These are phyloP conservation scores for Sequoiadendron giganteum DNA, from an alignment of 75 land plant species.

Conservation along the genomic window DNA sequence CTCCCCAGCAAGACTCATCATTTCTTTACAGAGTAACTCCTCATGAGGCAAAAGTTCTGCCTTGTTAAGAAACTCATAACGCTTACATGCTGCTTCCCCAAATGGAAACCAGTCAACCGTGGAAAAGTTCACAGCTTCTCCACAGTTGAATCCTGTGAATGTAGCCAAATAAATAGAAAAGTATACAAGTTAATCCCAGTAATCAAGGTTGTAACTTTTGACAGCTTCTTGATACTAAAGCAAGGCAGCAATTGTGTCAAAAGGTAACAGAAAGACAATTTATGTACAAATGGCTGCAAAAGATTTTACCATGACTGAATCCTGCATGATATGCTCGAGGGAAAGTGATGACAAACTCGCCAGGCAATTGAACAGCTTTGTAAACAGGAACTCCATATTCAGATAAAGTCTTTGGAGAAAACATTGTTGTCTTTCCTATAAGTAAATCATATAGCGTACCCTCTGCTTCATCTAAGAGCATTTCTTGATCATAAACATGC, in stretches of 20 bases:
- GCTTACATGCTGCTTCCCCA: conserved; percentile 74
- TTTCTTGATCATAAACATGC: conserved; percentile 69
- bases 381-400: conserved; percentile 78
- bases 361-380: conserved; percentile 86
- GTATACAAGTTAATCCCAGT: not conserved
- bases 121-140: conserved; percentile 96
- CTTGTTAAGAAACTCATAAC: conserved; percentile 79
- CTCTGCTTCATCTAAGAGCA: conserved; percentile 57
- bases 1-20: conserved; percentile 39
- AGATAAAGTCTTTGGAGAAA: conserved; percentile 73
- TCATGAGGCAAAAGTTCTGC: conserved; percentile 87
- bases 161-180: not conserved
- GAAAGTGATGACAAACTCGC: conserved; percentile 85
- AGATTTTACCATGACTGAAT: conserved; percentile 78
- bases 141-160: conserved; percentile 87
- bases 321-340: conserved; percentile 96
- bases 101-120: conserved; percentile 86
- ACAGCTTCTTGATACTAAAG: not conserved
- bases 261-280: not conserved
- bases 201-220: not conserved
- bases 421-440: conserved; percentile 88
- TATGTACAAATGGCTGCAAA: not conserved
- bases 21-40: conserved; percentile 89
- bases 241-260: not conserved
- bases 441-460: conserved; percentile 84